A percentile compares a stretch with the other conserved stretches of the same genome.
phyloP scores from a whole-genome alignment of 2,329 filamentous ascomycete genomes.

The Apiospora malaysiana region DNA sequence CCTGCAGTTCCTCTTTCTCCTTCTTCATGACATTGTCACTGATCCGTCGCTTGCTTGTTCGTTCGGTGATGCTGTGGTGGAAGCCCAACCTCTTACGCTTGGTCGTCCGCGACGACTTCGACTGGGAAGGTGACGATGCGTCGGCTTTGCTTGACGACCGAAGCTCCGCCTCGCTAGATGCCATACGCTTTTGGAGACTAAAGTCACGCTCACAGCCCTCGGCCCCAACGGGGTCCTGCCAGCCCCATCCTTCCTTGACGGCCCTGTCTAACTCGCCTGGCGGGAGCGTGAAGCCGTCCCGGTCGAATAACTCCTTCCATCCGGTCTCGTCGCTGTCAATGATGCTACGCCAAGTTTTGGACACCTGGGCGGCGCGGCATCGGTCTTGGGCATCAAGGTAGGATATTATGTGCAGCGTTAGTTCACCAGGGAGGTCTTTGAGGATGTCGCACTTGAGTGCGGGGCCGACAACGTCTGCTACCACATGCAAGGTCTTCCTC shows the following conservation, averaged over 20 bases:
- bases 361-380: conserved; percentile 90
- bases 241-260: conserved; percentile 93
- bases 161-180: conserved; percentile 59
- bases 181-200: conserved; percentile 61
- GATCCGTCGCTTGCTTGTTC: conserved; percentile 57
- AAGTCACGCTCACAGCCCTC: conserved; percentile 84
- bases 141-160: conserved; percentile 51
- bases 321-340: conserved; percentile 93
- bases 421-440: conserved; percentile 79
- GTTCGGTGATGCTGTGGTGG: conserved; percentile 44
- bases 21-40: conserved; percentile 46
- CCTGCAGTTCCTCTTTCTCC: conserved; percentile 44
- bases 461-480: conserved; percentile 90
- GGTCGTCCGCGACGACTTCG: conserved; percentile 52
- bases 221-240: conserved; percentile 83
- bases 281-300: conserved; percentile 79
- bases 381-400: conserved; percentile 87
- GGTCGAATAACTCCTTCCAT: conserved; percentile 92
- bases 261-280: conserved; percentile 84
- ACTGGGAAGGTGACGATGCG: conserved; percentile 37
- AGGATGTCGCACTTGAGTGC: conserved; percentile 95
- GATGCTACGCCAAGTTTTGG: conserved; percentile 89
- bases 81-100: conserved; percentile 61
- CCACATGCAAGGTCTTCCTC: conserved; percentile 85
- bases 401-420: conserved; percentile 85